Conservation (phyloP, 2,329 filamentous ascomycete genomes). For the Colletotrichum sojae region DNA sequence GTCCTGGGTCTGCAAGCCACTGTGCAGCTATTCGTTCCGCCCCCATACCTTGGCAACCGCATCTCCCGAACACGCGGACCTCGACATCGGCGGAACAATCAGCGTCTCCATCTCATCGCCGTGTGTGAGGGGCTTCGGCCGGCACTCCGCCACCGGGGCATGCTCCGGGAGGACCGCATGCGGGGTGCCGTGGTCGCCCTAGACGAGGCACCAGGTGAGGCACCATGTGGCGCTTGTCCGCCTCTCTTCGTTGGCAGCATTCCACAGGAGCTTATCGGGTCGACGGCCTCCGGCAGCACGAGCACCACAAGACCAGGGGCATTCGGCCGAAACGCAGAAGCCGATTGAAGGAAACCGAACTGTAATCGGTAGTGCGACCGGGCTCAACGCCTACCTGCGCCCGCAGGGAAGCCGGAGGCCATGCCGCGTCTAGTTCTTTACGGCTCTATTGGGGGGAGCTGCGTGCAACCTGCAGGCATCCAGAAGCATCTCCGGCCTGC, state of each 20-base stretch:
- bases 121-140: not conserved
- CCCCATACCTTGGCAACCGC: not conserved
- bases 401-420: not conserved
- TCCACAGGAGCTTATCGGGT: not conserved
- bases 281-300: not conserved
- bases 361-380: not conserved
- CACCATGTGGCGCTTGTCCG: not conserved
- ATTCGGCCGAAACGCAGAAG: not conserved
- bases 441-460: not conserved
- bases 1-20: slow-evolving; percentile 12
- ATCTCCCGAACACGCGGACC: not conserved
- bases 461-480: slow-evolving; percentile 2
- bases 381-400: not conserved
- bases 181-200: too few relatives aligned
- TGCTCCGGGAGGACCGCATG: too few relatives aligned
- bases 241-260: not conserved
- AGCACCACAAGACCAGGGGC: not conserved
- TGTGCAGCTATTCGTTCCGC: slow-evolving; percentile 2
- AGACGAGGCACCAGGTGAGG: too few relatives aligned
- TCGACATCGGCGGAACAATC: not conserved
- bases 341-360: not conserved
- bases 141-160: too few relatives aligned
- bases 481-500: not conserved
- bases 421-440: not conserved
- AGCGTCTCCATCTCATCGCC: too few relatives aligned